Conservation (phyloP, 441 rosid genomes). For the Manihot esculenta region DNA sequence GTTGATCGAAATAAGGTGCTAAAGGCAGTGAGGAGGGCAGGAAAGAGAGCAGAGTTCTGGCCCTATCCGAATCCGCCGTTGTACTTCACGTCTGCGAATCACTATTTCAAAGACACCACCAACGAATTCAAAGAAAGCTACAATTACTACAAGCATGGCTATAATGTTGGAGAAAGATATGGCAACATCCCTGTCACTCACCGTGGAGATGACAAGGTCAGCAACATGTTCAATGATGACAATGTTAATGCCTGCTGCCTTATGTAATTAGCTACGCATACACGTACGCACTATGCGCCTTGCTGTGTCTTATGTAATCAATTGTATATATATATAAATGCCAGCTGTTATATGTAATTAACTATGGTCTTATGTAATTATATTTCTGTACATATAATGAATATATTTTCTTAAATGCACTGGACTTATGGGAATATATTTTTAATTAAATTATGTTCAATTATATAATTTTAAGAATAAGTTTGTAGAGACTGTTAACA, state of each 20-base stretch:
- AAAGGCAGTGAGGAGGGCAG: slow-evolving; percentile 79
- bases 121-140: slow-evolving; percentile 82
- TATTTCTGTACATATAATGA: too few relatives aligned
- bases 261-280: slow-evolving; percentile 40
- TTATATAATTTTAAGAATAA: too few relatives aligned
- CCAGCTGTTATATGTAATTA: too few relatives aligned
- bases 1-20: slow-evolving; percentile 89
- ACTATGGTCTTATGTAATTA: too few relatives aligned
- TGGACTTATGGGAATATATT: too few relatives aligned
- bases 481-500: too few relatives aligned
- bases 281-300: neutral
- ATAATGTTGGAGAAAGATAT: slow-evolving; percentile 66
- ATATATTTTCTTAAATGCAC: too few relatives aligned
- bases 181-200: slow-evolving; percentile 68
- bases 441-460: too few relatives aligned
- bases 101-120: slow-evolving; percentile 80
- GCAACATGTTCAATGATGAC: slow-evolving; percentile 93
- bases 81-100: slow-evolving; percentile 70
- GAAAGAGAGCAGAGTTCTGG: slow-evolving; percentile 95
- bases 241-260: slow-evolving; percentile 85
- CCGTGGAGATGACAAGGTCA: slow-evolving; percentile 88
- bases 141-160: slow-evolving; percentile 85
- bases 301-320: too few relatives aligned
- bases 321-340: too few relatives aligned
- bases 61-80: slow-evolving; percentile 80